Percentiles rank a stretch among this genome's conserved stretches.
Evolutionary conservation across 2,329 filamentous ascomycete species (phyloP).

Genomic region (Ophiostoma novo-ulmi): DNA sequence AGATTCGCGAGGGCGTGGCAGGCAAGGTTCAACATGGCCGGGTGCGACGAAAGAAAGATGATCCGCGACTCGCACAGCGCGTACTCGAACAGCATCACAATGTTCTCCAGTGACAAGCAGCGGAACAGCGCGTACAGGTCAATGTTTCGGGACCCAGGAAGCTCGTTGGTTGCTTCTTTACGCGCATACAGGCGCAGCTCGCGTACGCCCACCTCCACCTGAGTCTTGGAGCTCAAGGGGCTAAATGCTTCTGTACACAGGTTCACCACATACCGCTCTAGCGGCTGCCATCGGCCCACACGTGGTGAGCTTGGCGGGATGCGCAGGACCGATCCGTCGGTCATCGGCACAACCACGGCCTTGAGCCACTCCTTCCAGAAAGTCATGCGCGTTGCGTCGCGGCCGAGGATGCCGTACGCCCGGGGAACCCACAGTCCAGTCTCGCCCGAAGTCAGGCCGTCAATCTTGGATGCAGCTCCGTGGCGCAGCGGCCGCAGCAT

Average conservation of each 20-base stretch:
- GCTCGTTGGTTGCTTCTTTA: constrained; percentile 77
- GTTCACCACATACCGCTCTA: constrained; percentile 96
- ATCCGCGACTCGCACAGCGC: constrained; percentile 89
- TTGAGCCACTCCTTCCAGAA: constrained; percentile 99
- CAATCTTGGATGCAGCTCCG: constrained; percentile 93
- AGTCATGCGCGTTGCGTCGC: constrained; percentile 72
- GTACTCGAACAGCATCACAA: constrained; percentile 89
- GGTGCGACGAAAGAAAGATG: constrained; percentile 92
- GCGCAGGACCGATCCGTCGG: constrained; percentile 73
- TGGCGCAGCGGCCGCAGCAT: constrained; percentile 87
- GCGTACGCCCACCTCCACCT: constrained; percentile 85
- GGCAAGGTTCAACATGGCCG: constrained; percentile 90
- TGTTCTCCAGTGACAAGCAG: constrained; percentile 82
- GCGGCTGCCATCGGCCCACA: constrained; percentile 89
- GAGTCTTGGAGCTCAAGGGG: constrained; percentile 87
- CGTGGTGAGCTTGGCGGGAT: constrained; percentile 84
- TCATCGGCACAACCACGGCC: constrained; percentile 93
- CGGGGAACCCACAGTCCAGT: constrained; percentile 94
- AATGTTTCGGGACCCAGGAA: constrained; percentile 83
- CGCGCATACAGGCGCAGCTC: constrained; percentile 84
- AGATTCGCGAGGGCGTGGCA: constrained; percentile 81
- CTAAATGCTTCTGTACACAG: constrained; percentile 92
- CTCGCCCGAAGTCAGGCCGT: constrained; percentile 90
- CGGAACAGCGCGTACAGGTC: constrained; percentile 92
- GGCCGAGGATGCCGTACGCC: constrained; percentile 85